Base-by-base conservation (phyloP, 805 yeast species). In the Yamadazyma endophytica region DNA sequence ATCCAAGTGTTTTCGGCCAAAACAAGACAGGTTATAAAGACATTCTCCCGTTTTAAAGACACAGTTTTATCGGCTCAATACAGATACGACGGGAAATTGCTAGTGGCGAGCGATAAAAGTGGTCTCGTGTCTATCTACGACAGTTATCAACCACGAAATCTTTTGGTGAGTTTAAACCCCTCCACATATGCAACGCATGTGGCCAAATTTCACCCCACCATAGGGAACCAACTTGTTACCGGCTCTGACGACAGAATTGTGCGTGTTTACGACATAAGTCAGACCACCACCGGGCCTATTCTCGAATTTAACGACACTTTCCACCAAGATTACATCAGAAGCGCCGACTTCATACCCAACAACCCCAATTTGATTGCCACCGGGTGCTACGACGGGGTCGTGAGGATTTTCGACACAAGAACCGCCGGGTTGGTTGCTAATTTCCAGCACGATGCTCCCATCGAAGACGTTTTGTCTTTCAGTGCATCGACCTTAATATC, bases 71-170 rank as follows among this genome's bases (percentile, higher is more conserved):
- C 87, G 19, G 97, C 96, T 27, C 95, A 88, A 54, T 90, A 80
- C 57, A 73, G 97, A 49, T 73, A 73, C 35, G 98, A 92, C 53
- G 98, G 98, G 33, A 84, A 86, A 52, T 70, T 92, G 27, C 57
- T 92, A 17, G 94, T 83, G 13, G 97, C 97, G 4, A 94, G 96
- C 48, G 98, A 92, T 62, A 96, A 95, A 9, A 77, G 92, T 3
- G 98, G 98, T 13, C 56, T 86, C 35, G 95, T 92, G 9, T 94
- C 94, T 41, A 79, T 89, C 7, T 90, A 84, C 52, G 97, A 92
- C 56, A 79, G 95, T 19, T 67, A 73, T 34, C 81, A 77, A 43
- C 88, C 95, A 25, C 69, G 95, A 45, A 78, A 86, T 14, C 64
- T 88, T 14, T 66, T 90, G 35, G 84, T 90, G 21, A 78, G 92